Evolutionary conservation across 2,329 filamentous ascomycete genomes (phyloP).

Genomic region (Tolypocladium capitatum): DNA sequence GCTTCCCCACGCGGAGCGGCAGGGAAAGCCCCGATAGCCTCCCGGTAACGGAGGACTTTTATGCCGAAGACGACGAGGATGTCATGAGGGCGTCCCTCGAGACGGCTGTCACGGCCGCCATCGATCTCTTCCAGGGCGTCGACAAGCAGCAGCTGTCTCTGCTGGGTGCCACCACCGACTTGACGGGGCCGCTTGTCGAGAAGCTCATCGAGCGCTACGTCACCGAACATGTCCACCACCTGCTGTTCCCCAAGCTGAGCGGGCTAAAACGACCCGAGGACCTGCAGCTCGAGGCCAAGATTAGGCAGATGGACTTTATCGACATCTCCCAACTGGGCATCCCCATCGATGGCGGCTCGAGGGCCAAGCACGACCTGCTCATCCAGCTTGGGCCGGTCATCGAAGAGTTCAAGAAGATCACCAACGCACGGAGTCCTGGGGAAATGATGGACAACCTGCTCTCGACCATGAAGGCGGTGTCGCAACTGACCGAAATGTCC

Average conservation of each 20-base stretch:
- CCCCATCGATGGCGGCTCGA: slow-evolving; percentile 62
- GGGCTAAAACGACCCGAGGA: slow-evolving; percentile 71
- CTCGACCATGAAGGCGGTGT: slow-evolving; percentile 71
- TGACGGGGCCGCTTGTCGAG: slow-evolving; percentile 86
- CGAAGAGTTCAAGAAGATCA: slow-evolving; percentile 80
- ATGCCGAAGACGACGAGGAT: slow-evolving; percentile 81
- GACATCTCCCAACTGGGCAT: slow-evolving; percentile 94
- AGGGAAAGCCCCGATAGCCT: slow-evolving; percentile 20
- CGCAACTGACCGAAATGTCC: slow-evolving; percentile 46
- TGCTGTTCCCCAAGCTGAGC: slow-evolving; percentile 74
- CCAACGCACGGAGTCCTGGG: slow-evolving; percentile 63
- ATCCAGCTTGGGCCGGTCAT: slow-evolving; percentile 65
- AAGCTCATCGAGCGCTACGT: slow-evolving; percentile 91
- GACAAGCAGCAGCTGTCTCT: slow-evolving; percentile 92
- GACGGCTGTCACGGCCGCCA: slow-evolving; percentile 81
- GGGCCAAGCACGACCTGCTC: slow-evolving; percentile 70
- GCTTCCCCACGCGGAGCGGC: slow-evolving; percentile 22
- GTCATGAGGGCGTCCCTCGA: slow-evolving; percentile 80
- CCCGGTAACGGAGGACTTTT: slow-evolving; percentile 50
- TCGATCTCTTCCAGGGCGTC: slow-evolving; percentile 89
- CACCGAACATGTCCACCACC: slow-evolving; percentile 80
- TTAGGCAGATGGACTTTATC: slow-evolving; percentile 83
- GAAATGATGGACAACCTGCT: slow-evolving; percentile 78
- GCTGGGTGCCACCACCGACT: slow-evolving; percentile 80
- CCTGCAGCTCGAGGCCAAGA: slow-evolving; percentile 74